Evolutionary conservation across 1,139 yeast genomes (phyloP), one percentile per base, ranked within the genome.

Genomic region (Yamadazyma blattariae): DNA sequence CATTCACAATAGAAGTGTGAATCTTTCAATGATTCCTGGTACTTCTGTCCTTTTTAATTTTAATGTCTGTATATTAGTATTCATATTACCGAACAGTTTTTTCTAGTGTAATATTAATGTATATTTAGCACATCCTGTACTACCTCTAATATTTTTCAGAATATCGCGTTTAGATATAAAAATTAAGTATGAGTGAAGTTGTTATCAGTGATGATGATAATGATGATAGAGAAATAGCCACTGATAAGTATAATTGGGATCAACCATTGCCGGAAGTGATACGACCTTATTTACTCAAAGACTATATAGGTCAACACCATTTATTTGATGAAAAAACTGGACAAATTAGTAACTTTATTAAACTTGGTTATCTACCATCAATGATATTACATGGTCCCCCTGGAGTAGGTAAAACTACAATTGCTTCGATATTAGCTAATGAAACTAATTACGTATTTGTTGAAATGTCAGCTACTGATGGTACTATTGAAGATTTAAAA

Each of bases 381-480:
- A 67, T 70, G 73, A 51, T 70, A 5, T 51, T 70, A 6, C 47
- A 54, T 33, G 76, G 76, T 1, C 74, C 74, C 0, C 73, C 74
- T 1, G 75, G 76, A 1, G 68, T 65, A 9, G 76, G 76, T 0
- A 70, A 70, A 41, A 69, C 74, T 1, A 65, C 74, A 0, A 37
- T 70, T n/a, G 74, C 74, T 1, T 41, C 59, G 5, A 56, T 67
- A 3, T 39, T 69, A 13, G 69, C 74, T 1, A 31, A 44, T 5
- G 59, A 59, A 28, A 56, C 61, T 4, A 57, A 57, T 10, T 65
- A 67, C 40, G 61, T 56, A n/a, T 59, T 67, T 39, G 47, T 60
- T 9, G 73, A 67, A 38, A 46, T 65, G 18, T 66, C 71, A 3
- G 74, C 74, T 2, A 68, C 74, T 1, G 65, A 62, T 34, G 50